Base-by-base conservation (phyloP, 2,329 filamentous ascomycete genomes). In the Aspergillus glaucus region DNA sequence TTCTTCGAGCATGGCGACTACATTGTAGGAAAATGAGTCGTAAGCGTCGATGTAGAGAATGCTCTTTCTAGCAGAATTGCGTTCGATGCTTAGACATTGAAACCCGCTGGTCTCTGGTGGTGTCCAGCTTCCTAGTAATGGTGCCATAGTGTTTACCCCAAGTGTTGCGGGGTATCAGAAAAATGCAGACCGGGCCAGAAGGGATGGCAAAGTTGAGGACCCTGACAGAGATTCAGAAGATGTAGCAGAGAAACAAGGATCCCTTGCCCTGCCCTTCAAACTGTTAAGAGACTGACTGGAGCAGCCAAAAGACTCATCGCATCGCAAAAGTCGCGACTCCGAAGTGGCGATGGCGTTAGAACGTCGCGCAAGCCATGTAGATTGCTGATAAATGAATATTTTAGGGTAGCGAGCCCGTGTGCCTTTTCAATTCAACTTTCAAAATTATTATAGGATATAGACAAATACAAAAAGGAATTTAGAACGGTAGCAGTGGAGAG, bases 11-110 rank as follows among this genome's bases (percentile, higher is more conserved):
- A 95, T 80, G 5, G 87, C 84, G 46, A 94, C 83, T 61, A 97
- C 93, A 72, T 96, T 97, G 72, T 95, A 91, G 48, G 90, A 88
- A 71, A 96, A 98, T 39, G 91, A 96, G 73, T 98, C 93, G 70
- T 95, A 95, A 53, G 92, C 91, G 68, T 97, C 93, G 57, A 98
- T 78, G 71, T 95, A 95, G 54, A 97, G 81, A 53, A 97, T 86
- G 51, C 56, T 63, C 45, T 60, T 64, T 41, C 21, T 53, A 24
- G 44, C 22, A 2, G 26, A 30, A n/a, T 40, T 43, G 32, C 15
- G 30, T 15, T 9, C 39, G 9, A 30, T 12, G 9, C 30, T 40
- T 15, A 46, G 21, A 17, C 36, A 26, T 8, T 30, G 46, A 10
- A 49, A 45, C 41, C 39, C 39, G 15, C 45, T 40, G 32, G 39